A percentile compares a stretch with the other conserved stretches of the same genome.
These are phyloP conservation scores for Aspergillus aculeatinus DNA, from an alignment of 2,329 filamentous ascomycete genomes.

Conservation along the genomic window DNA sequence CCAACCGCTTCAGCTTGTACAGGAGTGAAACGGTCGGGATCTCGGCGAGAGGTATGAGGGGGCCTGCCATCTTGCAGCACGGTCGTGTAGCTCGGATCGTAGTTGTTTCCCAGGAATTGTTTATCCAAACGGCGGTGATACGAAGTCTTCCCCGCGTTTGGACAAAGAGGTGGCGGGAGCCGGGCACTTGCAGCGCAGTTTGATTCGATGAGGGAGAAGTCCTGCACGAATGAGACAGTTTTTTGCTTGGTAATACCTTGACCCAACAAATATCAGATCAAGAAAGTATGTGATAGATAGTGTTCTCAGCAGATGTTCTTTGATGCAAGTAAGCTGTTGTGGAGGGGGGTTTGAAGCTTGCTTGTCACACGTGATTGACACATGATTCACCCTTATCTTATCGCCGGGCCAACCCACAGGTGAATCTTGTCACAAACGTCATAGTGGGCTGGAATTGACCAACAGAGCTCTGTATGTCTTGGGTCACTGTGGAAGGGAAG, in stretches of 20 bases:
- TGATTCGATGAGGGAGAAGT: not conserved
- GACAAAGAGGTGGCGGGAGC: not conserved
- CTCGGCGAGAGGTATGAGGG: slow-evolving; percentile 29
- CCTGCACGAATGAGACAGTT: not conserved
- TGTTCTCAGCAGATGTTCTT: not conserved
- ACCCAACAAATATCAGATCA: not conserved
- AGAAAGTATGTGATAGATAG: not conserved
- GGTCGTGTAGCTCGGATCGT: no score
- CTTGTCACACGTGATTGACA: not conserved
- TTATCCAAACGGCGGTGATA: not conserved
- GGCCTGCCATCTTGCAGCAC: slow-evolving; percentile 19
- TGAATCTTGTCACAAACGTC: not conserved
- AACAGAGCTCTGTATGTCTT: not conserved
- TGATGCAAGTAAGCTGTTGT: not conserved
- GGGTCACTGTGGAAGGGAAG: not conserved
- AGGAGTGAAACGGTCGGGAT: slow-evolving; percentile 55
- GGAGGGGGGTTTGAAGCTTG: not conserved
- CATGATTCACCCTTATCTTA: not conserved
- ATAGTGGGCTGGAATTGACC: not conserved
- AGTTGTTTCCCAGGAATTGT: not conserved
- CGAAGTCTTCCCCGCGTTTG: not conserved
- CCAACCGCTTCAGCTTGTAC: slow-evolving; percentile 60
- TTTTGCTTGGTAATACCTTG: not conserved
- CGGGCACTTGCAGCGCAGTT: not conserved
- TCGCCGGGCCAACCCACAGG: not conserved